These are phyloP conservation scores for Rubroshorea leprosula DNA, from an alignment of 345 rosid species.

Conservation along the genomic window DNA sequence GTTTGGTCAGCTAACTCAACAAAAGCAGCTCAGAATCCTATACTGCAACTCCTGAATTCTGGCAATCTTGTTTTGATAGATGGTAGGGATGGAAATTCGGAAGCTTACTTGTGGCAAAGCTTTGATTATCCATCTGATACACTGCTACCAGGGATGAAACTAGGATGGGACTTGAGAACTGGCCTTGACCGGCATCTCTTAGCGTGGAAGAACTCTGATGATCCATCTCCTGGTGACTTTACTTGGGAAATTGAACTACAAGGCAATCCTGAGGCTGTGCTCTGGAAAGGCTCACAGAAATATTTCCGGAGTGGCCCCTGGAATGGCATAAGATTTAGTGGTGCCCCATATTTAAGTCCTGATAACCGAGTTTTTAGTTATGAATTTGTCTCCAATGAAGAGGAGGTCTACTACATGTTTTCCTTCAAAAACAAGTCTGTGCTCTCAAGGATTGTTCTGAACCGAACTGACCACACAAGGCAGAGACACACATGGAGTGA, in stretches of 20 bases:
- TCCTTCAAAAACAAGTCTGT: no score
- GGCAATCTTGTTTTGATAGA: no score
- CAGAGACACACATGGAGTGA: neutral
- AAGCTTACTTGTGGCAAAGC: no score
- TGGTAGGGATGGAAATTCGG: no score
- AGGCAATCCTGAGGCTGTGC: conserved; percentile 1
- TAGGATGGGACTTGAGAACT: no score
- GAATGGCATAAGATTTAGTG: conserved; percentile 44
- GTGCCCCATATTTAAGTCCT: neutral
- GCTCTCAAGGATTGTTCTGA: no score
- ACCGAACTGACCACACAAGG: neutral
- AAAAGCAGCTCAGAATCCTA: neutral
- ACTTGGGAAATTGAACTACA: neutral
- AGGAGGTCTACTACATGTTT: no score
- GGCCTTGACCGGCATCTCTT: neutral
- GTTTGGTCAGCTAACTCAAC: conserved; percentile 11
- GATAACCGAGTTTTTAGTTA: neutral
- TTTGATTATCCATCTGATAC: no score
- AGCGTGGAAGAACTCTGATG: conserved; percentile 11
- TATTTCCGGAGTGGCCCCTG: conserved; percentile 31
- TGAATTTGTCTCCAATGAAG: no score
- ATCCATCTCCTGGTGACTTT: conserved; percentile 16
- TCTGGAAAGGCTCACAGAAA: conserved; percentile 14
- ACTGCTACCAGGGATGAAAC: no score
- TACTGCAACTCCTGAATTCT: conserved; percentile 4